phyloP scores from a whole-genome alignment of 2,329 filamentous ascomycete genomes.

The Magnaporthales sp. region DNA sequence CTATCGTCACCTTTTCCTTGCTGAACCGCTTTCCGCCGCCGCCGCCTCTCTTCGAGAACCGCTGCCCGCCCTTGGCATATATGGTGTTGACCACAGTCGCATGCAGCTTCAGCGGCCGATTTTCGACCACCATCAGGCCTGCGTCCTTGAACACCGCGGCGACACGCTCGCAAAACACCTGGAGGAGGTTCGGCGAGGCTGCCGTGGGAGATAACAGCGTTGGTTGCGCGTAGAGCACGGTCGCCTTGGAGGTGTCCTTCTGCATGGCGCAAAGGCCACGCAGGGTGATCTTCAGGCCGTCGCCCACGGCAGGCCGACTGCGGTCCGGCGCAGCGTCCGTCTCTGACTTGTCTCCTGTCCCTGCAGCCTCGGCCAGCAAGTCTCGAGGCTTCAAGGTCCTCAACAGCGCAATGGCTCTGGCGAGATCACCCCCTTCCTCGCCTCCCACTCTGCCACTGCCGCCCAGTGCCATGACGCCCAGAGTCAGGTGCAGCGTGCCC shows the following conservation, averaged over 20 bases:
- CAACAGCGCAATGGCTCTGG: constrained; percentile 31
- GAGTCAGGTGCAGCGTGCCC: constrained; percentile 75
- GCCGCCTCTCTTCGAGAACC: constrained; percentile 13
- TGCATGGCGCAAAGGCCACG: constrained; percentile 56
- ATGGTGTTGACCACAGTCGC: constrained; percentile 82
- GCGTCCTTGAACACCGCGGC: constrained; percentile 42
- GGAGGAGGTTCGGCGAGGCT: constrained; percentile 30
- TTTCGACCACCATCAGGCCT: constrained; percentile 48
- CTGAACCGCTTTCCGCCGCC: constrained; percentile 13
- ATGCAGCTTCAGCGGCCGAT: constrained; percentile 63
- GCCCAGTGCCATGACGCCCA: constrained; percentile 76
- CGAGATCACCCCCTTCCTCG: constrained; percentile 21
- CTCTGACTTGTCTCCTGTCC: constrained; percentile 9
- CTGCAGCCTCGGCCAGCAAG: constrained; percentile 21
- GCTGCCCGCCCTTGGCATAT: constrained; percentile 46
- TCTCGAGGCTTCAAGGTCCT: constrained; percentile 27
- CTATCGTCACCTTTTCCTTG: constrained; percentile 32
- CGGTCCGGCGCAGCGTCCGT: no score
- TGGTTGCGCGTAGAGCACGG: constrained; percentile 59
- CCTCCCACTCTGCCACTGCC: no score
- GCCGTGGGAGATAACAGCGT: constrained; percentile 30
- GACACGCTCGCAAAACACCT: constrained; percentile 49
- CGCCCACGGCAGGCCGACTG: no score
- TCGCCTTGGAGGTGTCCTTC: constrained; percentile 37
- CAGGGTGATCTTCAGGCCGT: constrained; percentile 34